Conservation (phyloP, 768 basidiomycete genomes). For the Pleurotus salmoneostramineus region DNA sequence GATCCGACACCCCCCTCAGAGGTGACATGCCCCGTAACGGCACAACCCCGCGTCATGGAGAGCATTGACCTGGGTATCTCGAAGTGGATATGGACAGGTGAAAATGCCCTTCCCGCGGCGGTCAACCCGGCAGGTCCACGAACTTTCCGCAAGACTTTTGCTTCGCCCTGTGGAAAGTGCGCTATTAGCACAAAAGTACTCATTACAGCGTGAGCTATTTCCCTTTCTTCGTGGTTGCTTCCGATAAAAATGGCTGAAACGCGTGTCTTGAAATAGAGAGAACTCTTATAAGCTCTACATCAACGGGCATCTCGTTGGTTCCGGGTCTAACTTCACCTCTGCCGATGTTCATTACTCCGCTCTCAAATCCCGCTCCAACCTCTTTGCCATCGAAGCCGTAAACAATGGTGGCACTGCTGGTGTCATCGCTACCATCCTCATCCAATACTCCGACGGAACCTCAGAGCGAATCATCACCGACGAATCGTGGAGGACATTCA, state of each 20-base stretch:
- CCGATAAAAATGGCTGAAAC: neutral
- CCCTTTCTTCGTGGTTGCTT: neutral
- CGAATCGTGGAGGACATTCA: slow-evolving; percentile 17
- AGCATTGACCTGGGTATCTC: neutral
- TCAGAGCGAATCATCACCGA: slow-evolving; percentile 16
- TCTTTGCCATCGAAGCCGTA: slow-evolving; percentile 26
- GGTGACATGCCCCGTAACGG: slow-evolving; percentile 4
- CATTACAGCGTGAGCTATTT: slow-evolving; percentile 11
- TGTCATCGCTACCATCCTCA: slow-evolving; percentile 17
- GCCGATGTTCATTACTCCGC: slow-evolving; percentile 20
- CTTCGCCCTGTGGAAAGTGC: slow-evolving; percentile 15
- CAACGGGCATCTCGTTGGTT: slow-evolving; percentile 20
- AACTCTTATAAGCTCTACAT: slow-evolving; percentile 23
- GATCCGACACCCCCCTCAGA: neutral
- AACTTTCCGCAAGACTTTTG: slow-evolving; percentile 24
- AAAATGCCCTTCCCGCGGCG: slow-evolving; percentile 2
- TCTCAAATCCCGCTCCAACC: slow-evolving; percentile 14
- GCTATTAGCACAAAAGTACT: neutral
- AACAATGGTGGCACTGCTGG: slow-evolving; percentile 24
- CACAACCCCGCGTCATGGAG: neutral
- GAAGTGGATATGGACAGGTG: slow-evolving; percentile 7
- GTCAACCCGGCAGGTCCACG: slow-evolving; percentile 13
- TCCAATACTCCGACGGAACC: slow-evolving; percentile 20
- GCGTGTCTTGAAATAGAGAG: slow-evolving; percentile 13
- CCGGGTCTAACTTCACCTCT: slow-evolving; percentile 12